phyloP scores from a whole-genome alignment of 2,329 filamentous ascomycete genomes.

The Anisogramma anomala region DNA sequence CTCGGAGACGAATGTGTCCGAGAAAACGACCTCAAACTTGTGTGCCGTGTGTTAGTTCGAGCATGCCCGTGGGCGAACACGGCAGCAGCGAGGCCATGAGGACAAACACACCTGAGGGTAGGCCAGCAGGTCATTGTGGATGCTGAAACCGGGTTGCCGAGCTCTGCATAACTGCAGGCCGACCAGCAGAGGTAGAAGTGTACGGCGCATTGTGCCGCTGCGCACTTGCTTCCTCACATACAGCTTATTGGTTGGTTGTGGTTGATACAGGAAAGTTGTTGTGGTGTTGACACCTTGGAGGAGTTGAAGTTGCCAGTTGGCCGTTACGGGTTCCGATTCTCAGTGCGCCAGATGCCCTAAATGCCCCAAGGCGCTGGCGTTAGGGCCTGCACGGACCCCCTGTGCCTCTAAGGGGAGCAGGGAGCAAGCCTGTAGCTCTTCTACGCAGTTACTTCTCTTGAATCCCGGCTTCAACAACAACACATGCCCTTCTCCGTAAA shows the following conservation, averaged over 20 bases:
- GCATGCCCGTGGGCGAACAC: background rate
- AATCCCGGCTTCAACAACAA: too few relatives aligned
- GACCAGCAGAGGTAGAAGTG: conserved; percentile 33
- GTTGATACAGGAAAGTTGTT: conserved; percentile 2
- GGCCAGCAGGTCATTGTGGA: conserved; percentile 77
- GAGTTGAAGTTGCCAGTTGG: conserved; percentile 2
- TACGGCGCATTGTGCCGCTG: conserved; percentile 39
- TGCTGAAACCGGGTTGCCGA: conserved; percentile 56
- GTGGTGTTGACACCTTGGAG: background rate
- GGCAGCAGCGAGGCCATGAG: background rate
- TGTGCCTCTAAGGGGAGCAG: too few relatives aligned
- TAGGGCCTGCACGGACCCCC: too few relatives aligned
- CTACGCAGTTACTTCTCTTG: too few relatives aligned
- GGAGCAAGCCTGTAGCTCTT: too few relatives aligned
- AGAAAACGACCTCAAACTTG: conserved; percentile 72
- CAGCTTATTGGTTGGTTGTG: conserved; percentile 7
- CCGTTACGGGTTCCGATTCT: conserved; percentile 11
- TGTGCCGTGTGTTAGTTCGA: background rate
- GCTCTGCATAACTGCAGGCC: conserved; percentile 34
- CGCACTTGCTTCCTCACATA: conserved; percentile 25
- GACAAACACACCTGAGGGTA: conserved; percentile 61
- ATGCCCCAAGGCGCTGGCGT: too few relatives aligned
- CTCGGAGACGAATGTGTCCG: conserved; percentile 60
- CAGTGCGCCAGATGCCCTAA: background rate
- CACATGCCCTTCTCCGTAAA: too few relatives aligned